Percentiles rank a stretch among this genome's conserved stretches.
phyloP scores from a whole-genome alignment of 2,329 filamentous ascomycete genomes.

The Diplodia seriata region DNA sequence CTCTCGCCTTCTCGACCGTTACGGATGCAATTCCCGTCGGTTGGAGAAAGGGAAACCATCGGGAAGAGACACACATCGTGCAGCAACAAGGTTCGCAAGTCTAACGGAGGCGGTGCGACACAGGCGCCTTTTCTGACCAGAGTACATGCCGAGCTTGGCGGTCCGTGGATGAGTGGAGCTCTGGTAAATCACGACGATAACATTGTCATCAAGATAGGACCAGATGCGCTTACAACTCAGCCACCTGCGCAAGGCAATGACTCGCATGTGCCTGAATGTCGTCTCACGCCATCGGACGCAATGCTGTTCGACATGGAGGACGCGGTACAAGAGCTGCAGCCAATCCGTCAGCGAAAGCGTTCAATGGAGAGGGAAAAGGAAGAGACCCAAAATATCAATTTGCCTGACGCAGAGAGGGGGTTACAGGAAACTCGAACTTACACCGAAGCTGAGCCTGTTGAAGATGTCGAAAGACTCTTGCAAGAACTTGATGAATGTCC shows the following conservation, averaged over 20 bases:
- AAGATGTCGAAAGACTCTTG: constrained; percentile 23
- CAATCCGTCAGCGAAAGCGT: neutral
- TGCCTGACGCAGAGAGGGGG: constrained; percentile 14
- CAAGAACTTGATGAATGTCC: constrained; percentile 24
- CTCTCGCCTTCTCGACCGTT: constrained; percentile 42
- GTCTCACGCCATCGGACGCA: constrained; percentile 40
- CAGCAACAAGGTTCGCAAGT: neutral
- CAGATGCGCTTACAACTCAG: constrained; percentile 43
- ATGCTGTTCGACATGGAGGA: constrained; percentile 46
- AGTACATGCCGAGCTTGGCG: neutral
- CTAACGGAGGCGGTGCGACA: neutral
- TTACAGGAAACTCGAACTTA: neutral
- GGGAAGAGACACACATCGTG: constrained; percentile 44
- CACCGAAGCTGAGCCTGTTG: constrained; percentile 16
- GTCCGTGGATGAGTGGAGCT: constrained; percentile 35
- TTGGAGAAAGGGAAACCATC: constrained; percentile 41
- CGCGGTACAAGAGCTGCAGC: constrained; percentile 16
- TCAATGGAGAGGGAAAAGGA: neutral
- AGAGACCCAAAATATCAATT: neutral
- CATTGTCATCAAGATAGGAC: constrained; percentile 47
- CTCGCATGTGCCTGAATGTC: constrained; percentile 1
- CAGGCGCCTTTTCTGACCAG: constrained; percentile 1
- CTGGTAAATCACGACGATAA: constrained; percentile 36
- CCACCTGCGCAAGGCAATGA: constrained; percentile 32
- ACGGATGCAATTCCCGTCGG: constrained; percentile 40